Percentiles rank a stretch among this genome's conserved stretches.
These are phyloP conservation scores for Rosa hybrid DNA, from an alignment of 331 rosid genomes.

Conservation along the genomic window DNA sequence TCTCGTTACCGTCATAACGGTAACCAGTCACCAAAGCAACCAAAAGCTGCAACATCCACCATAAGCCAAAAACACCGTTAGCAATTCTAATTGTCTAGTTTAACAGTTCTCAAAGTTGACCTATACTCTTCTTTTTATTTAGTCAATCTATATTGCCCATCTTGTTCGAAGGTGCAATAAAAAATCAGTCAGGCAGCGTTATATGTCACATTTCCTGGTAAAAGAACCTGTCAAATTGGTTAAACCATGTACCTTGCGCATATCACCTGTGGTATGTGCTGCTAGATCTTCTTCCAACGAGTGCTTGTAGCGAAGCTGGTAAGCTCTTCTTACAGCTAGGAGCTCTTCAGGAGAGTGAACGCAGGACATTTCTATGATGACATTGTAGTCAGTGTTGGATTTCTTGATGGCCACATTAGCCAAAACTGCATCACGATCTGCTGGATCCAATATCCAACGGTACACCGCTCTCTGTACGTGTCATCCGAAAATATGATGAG, in stretches of 20 bases:
- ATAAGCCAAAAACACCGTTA: conserved; percentile 11
- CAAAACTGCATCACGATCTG: conserved; percentile 70
- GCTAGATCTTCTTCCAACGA: conserved; percentile 87
- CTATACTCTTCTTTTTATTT: background rate
- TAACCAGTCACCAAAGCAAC: conserved; percentile 72
- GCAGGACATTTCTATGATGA: conserved; percentile 65
- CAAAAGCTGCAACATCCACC: conserved; percentile 52
- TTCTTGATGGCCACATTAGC: conserved; percentile 58
- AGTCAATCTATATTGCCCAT: background rate
- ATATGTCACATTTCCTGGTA: background rate
- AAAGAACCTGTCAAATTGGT: background rate
- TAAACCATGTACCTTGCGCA: conserved; percentile 55
- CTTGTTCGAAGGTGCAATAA: background rate
- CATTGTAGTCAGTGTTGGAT: conserved; percentile 37
- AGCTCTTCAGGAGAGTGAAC: conserved; percentile 69
- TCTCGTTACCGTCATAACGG: conserved; percentile 66
- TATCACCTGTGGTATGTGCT: conserved; percentile 50
- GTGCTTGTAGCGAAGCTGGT: conserved; percentile 62
- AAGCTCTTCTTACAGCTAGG: conserved; percentile 57
- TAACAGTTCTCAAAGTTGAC: background rate
- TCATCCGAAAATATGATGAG: background rate
- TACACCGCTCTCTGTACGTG: conserved; percentile 64
- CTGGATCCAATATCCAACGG: conserved; percentile 75
- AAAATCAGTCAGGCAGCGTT: background rate
- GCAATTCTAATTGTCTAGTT: background rate